A percentile compares a stretch with the other conserved stretches of the same genome.
These are phyloP conservation scores for Solanum rostratum DNA, from an alignment of 257 asterid genomes.

Conservation along the genomic window DNA sequence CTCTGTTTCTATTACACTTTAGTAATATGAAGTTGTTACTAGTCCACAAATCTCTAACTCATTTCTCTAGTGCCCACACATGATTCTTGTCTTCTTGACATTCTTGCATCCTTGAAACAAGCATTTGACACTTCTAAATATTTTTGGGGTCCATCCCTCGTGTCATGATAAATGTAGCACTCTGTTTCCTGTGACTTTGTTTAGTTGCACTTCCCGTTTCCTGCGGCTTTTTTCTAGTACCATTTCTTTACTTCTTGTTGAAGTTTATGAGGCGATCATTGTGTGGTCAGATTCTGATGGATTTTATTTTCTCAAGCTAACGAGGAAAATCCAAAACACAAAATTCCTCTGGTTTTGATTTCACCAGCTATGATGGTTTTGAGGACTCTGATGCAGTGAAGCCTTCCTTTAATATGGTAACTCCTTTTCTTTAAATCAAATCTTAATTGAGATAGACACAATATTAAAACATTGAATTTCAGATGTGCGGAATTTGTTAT, in stretches of 20 bases:
- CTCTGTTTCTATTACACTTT: constrained; percentile 6
- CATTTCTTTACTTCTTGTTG: not conserved
- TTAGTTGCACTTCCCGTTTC: not conserved
- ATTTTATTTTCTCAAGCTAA: constrained; percentile 35
- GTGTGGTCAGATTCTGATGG: not conserved
- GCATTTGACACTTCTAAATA: not conserved
- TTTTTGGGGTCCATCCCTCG: not conserved
- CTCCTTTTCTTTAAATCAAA: not conserved
- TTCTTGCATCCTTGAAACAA: not conserved
- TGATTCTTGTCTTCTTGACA: not conserved
- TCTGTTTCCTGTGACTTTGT: too few species aligned
- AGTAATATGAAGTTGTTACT: constrained; percentile 73
- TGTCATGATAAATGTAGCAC: not conserved
- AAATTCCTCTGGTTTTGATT: constrained; percentile 79
- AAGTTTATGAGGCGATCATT: not conserved
- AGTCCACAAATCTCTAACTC: constrained; percentile 45
- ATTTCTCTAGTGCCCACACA: not conserved
- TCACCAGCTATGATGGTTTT: constrained; percentile 74
- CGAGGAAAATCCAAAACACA: constrained; percentile 64
- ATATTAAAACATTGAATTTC: not conserved
- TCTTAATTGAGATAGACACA: not conserved
- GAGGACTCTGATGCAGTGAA: constrained; percentile 89
- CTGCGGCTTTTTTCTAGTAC: not conserved
- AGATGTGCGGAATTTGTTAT: not conserved
- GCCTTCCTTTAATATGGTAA: not conserved